Percentiles rank a stretch among this genome's conserved stretches.
Evolutionary conservation across 2,329 filamentous ascomycete species (phyloP).

Genomic region (Phialemoniopsis sp.): DNA sequence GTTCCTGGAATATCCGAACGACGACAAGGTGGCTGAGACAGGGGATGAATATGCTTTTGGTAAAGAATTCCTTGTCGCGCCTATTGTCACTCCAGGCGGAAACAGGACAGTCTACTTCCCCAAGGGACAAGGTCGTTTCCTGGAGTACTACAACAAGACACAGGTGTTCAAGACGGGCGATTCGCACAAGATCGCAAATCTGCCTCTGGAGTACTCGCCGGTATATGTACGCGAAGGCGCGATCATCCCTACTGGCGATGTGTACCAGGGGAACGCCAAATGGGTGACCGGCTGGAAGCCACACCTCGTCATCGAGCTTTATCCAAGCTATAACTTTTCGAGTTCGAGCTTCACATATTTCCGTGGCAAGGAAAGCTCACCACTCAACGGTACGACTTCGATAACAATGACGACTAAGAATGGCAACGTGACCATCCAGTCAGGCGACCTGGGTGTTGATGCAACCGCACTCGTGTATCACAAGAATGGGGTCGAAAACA

Average conservation of each 20-base stretch:
- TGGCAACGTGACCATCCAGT: background rate
- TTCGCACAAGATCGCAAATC: slow-evolving; percentile 4
- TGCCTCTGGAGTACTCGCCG: slow-evolving; percentile 18
- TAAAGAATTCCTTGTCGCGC: slow-evolving; percentile 23
- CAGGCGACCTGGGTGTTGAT: background rate
- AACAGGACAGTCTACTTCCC: slow-evolving; percentile 25
- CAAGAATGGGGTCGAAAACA: background rate
- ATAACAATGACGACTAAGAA: slow-evolving; percentile 1
- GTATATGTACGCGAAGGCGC: slow-evolving; percentile 25
- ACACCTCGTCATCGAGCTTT: slow-evolving; percentile 21
- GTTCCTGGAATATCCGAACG: slow-evolving; percentile 23
- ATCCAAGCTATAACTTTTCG: slow-evolving; percentile 17
- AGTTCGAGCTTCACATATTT: slow-evolving; percentile 6
- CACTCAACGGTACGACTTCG: background rate
- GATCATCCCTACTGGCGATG: slow-evolving; percentile 24
- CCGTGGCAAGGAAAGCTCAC: slow-evolving; percentile 3
- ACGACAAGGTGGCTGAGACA: slow-evolving; percentile 15
- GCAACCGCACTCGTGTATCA: background rate
- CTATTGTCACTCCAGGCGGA: slow-evolving; percentile 19
- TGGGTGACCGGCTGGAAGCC: slow-evolving; percentile 23
- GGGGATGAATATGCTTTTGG: slow-evolving; percentile 27
- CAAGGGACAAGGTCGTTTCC: slow-evolving; percentile 14
- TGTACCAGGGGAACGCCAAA: slow-evolving; percentile 25
- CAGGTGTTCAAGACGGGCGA: slow-evolving; percentile 12
- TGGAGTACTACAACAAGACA: slow-evolving; percentile 26